Conservation (phyloP, 163 green algal species). For the Trebouxia gelatinosa region DNA sequence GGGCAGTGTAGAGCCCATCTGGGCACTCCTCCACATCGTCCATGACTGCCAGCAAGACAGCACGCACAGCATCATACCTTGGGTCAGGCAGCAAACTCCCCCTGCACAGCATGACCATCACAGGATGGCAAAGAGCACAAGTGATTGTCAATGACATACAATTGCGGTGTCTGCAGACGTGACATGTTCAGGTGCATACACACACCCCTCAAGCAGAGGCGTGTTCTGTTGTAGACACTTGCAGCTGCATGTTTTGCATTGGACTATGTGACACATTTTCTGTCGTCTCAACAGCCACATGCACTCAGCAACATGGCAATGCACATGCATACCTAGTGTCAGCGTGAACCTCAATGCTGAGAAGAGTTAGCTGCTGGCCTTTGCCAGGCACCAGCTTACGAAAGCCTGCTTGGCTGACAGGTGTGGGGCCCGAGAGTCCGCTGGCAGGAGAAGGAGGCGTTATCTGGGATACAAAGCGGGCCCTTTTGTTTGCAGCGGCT, state of each 20-base stretch:
- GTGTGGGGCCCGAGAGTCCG: constrained; percentile 31
- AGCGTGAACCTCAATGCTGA: constrained; percentile 82
- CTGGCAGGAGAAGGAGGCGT: constrained; percentile 39
- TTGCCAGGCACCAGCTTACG: constrained; percentile 52
- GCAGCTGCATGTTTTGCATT: too few species aligned
- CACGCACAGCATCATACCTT: constrained; percentile 69
- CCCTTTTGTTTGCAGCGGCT: constrained; percentile 7
- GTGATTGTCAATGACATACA: too few species aligned
- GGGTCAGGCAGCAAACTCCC: constrained; percentile 82
- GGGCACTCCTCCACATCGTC: constrained; percentile 58
- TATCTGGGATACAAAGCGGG: constrained; percentile 48
- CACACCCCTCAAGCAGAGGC: too few species aligned
- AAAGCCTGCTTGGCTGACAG: constrained; percentile 66
- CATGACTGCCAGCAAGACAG: constrained; percentile 63
- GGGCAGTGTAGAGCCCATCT: constrained; percentile 44
- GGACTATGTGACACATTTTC: too few species aligned
- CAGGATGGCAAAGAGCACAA: too few species aligned
- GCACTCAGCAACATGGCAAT: too few species aligned
- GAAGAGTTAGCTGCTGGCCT: constrained; percentile 70
- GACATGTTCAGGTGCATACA: too few species aligned
- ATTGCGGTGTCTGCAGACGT: too few species aligned
- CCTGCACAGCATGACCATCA: constrained; percentile 37
- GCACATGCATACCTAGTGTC: constrained; percentile 60
- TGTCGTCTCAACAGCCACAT: too few species aligned
- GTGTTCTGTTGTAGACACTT: too few species aligned